These are phyloP conservation scores for Tetradesmus obliquus DNA, from an alignment of 139 green algal species.

Conservation along the genomic window DNA sequence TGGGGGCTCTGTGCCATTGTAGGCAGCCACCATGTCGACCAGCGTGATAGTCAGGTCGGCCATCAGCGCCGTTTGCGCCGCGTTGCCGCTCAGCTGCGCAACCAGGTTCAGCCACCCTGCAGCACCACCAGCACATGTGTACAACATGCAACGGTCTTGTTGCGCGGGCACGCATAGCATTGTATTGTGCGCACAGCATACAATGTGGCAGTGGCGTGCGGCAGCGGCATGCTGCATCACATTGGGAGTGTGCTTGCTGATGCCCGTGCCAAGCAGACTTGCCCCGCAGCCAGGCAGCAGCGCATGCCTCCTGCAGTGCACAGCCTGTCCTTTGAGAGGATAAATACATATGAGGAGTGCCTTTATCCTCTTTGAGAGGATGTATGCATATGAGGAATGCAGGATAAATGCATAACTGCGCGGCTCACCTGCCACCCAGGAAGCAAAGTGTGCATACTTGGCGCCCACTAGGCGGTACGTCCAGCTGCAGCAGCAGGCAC, in stretches of 20 bases:
- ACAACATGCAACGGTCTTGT: background rate
- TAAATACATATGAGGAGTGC: too few relatives aligned
- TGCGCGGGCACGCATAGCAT: background rate
- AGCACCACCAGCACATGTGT: background rate
- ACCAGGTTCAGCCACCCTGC: slow-evolving; percentile 39
- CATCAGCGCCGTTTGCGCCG: slow-evolving; percentile 11
- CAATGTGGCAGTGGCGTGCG: too few relatives aligned
- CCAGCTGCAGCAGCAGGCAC: background rate
- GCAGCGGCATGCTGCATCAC: background rate
- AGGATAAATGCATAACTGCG: too few relatives aligned
- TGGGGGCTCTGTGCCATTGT: background rate
- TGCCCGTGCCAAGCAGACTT: too few relatives aligned
- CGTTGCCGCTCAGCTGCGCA: slow-evolving; percentile 29
- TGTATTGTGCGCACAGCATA: too few relatives aligned
- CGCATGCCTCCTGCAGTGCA: too few relatives aligned
- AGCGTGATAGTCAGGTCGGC: slow-evolving; percentile 14
- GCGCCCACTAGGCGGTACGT: background rate
- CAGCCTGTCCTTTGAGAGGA: too few relatives aligned
- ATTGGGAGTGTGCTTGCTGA: too few relatives aligned
- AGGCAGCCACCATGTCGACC: slow-evolving; percentile 4
- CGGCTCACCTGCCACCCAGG: slow-evolving; percentile 27
- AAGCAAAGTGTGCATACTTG: slow-evolving; percentile 9
- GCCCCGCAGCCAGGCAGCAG: too few relatives aligned
- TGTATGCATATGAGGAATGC: too few relatives aligned
- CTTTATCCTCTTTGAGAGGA: too few relatives aligned